Base-by-base conservation (phyloP, 768 basidiomycete genomes). In the Trametopsis cervina region DNA sequence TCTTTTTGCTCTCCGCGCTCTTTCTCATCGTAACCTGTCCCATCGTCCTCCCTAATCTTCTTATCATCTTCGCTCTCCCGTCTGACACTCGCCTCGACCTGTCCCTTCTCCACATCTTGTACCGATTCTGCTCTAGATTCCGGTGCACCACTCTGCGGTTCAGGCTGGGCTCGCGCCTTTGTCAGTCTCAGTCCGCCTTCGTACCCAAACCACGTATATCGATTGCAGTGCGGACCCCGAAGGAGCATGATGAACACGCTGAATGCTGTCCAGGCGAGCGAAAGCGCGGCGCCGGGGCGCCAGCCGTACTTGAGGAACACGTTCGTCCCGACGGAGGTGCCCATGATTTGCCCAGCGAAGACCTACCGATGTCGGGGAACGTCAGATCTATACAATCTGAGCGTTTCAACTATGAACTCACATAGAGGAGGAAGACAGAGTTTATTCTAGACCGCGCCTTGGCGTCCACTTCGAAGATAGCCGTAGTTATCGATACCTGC, bases 261-360 rank as follows among this genome's bases (percentile, higher is more conserved):
- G 54, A 74, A 76, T 0, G 63, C 78, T 17, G 74, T 70, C 58
- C 77, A 74, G 0, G 71, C 85, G 41, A 88, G 59, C 38, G 74
- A 74, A 7, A 86, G 65, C n/a, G 68, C 70, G 0, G 83, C 79
- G 1, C 72, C 76, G 0, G 83, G 72, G 33, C 77, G 70, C 85
- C 85, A 89, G 12, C 88, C 89, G 52, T 75, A 66, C 15, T 68
- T 53, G 20, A 83, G 70, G 63, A 86, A 90, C 2, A 89, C 73
- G 23, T 74, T 60, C 0, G 85, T 84, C 23, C 85, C 81, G 0
- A 81, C 80, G 0, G 83, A 75, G 1, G 86, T 87, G 11, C 88
- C 88, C 63, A 84, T 79, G 9, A 89, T 82, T 67, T 89, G 86
- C 0, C 88, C 88, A 21, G 84, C 69, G 61, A 87, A 86, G 17